phyloP scores from a whole-genome alignment of 192 early-diverging fungal genomes.

The Cetraspora pellucida region DNA sequence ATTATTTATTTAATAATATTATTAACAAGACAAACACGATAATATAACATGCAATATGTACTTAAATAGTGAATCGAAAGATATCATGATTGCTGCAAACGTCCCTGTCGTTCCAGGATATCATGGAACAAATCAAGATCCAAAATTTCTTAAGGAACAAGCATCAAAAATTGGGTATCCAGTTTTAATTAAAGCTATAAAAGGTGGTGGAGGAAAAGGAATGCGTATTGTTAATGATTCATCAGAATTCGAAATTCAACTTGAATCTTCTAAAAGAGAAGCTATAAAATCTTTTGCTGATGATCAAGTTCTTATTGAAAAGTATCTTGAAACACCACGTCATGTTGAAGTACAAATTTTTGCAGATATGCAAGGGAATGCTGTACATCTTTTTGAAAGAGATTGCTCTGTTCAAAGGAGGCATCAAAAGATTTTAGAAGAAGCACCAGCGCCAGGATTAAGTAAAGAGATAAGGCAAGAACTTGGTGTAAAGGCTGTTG shows the following conservation, averaged over 20 bases:
- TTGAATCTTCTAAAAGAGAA: conserved; percentile 83
- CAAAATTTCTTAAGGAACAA: conserved; percentile 68
- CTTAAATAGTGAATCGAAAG: conserved; percentile 75
- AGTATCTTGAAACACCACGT: conserved; percentile 83
- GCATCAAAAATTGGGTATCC: conserved; percentile 89
- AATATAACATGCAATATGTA: neutral
- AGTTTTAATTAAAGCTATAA: conserved; percentile 96
- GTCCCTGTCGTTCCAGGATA: conserved; percentile 95
- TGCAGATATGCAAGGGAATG: conserved; percentile 86
- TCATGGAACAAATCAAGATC: conserved; percentile 86
- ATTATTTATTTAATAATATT: neutral
- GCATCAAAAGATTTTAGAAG: conserved; percentile 96
- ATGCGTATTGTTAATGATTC: conserved; percentile 87
- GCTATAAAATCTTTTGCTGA: conserved; percentile 90
- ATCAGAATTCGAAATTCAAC: conserved; percentile 82
- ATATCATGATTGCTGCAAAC: conserved; percentile 85
- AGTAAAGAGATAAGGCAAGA: conserved; percentile 67
- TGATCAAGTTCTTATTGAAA: conserved; percentile 88
- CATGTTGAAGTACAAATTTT: conserved; percentile 98
- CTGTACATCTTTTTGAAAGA: conserved; percentile 91
- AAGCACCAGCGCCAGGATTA: conserved; percentile 90
- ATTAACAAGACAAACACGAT: neutral
- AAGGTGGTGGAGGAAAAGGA: conserved; percentile 97
- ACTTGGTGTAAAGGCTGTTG: conserved; percentile 88
- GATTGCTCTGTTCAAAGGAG: conserved; percentile 95